Base-by-base conservation (phyloP, 2,329 filamentous ascomycete species). In the Colletotrichum cereale region DNA sequence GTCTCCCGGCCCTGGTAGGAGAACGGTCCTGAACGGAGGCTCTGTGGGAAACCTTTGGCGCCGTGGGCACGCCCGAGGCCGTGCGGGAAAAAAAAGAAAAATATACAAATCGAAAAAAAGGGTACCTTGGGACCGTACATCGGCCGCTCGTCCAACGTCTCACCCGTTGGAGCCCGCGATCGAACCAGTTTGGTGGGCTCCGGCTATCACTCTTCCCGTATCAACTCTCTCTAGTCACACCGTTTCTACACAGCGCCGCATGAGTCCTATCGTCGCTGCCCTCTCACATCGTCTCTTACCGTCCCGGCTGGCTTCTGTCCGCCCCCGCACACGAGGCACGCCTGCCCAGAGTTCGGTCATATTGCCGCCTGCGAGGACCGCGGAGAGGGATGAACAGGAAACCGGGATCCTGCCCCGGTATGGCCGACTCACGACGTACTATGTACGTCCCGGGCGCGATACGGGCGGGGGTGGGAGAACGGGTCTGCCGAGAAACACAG, bases 401-500 rank as follows among this genome's bases (percentile, higher is more conserved):
- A 63, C 52, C 42, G 58, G 52, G 65, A 71, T 63, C 26, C 31
- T 48, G 68, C 29, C 44, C 68, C 68, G 58, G 58, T 52, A 47
- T 63, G 58, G 31, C 50, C 68, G 68, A 60, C 55, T 62, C 50
- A 68, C 65, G 44, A 60, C 58, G n/a, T n/a, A n/a, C n/a, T n/a
- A n/a, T n/a, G n/a, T n/a, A n/a, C n/a, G n/a, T 53, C n/a, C 58
- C 68, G 68, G 65, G 65, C 68, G 65, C 64, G 65, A 71, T 67
- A 58, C 65, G 65, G 65, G 68, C 58, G 64, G 57, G 68, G 68
- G 38, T 29, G 14, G 62, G 44, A 63, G 24, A 42, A 71, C 65
- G 58, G 68, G 58, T 71, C 68, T 53, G 68, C 68, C 65, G 52
- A 71, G 68, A 68, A 71, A 71, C 68, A 71, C 65, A 71, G 68